phyloP scores from a whole-genome alignment of 2,329 filamentous ascomycete genomes.

The Phaeophleospora eucalypticola region DNA sequence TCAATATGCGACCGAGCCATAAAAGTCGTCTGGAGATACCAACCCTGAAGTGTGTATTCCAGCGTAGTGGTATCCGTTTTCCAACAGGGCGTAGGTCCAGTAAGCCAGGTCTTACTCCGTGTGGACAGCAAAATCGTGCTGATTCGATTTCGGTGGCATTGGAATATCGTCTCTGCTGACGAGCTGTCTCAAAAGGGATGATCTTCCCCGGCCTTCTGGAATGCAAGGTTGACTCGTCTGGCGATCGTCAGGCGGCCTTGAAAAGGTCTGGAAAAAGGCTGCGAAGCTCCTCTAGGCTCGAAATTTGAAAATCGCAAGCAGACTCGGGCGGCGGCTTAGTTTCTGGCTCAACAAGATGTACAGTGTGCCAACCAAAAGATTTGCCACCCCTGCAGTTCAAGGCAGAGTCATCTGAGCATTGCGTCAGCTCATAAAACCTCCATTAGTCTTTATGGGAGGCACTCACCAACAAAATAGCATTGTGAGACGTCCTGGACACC shows the following conservation, averaged over 20 bases:
- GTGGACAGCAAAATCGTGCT: no score
- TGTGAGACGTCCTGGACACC: slow-evolving; percentile 62
- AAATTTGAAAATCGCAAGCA: slow-evolving; percentile 64
- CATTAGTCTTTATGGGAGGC: background rate
- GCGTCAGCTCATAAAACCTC: background rate
- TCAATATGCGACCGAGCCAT: no score
- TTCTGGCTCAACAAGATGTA: slow-evolving; percentile 77
- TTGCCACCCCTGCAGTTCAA: slow-evolving; percentile 75
- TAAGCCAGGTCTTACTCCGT: no score
- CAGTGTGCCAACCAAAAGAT: slow-evolving; percentile 78
- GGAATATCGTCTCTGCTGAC: no score
- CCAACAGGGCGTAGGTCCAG: no score
- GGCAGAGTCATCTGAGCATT: slow-evolving; percentile 70
- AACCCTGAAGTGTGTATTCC: no score
- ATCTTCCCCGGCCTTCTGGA: slow-evolving; percentile 1
- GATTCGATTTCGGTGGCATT: no score
- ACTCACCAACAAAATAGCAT: slow-evolving; percentile 89
- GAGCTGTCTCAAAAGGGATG: no score
- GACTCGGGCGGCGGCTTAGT: slow-evolving; percentile 62
- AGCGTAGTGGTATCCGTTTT: no score
- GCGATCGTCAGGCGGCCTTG: slow-evolving; percentile 44
- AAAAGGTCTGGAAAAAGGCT: slow-evolving; percentile 80
- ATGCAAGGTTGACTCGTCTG: background rate
- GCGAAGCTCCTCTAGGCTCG: slow-evolving; percentile 70
- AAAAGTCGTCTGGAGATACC: no score